A percentile compares a stretch with the other conserved stretches of the same genome.
Evolutionary conservation across 2,329 filamentous ascomycete species (phyloP).

Genomic region (Sporothrix luriei): DNA sequence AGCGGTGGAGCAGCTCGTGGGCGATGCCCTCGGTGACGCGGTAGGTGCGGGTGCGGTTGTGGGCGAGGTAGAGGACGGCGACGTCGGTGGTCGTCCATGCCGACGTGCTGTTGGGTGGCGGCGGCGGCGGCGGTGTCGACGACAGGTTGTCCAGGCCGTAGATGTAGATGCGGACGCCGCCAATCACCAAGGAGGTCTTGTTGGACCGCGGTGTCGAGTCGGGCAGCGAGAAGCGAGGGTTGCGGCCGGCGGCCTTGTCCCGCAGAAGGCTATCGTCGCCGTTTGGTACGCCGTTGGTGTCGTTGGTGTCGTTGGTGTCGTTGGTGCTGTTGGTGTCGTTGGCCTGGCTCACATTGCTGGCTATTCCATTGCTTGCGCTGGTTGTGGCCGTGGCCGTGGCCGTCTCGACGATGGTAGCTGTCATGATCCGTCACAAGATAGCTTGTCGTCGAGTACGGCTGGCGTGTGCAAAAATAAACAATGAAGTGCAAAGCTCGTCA

Average conservation of each 20-base stretch:
- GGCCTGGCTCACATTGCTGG: background rate
- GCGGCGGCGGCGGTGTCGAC: background rate
- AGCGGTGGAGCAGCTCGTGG: conserved; percentile 13
- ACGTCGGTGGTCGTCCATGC: background rate
- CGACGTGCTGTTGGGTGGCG: background rate
- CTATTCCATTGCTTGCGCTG: background rate
- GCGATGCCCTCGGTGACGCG: conserved; percentile 20
- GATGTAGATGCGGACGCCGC: conserved; percentile 20
- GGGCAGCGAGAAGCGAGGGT: conserved; percentile 12
- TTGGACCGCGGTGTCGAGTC: conserved; percentile 12
- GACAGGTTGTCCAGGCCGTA: conserved; percentile 13
- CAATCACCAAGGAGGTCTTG: conserved; percentile 23
- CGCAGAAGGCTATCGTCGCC: background rate
- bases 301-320: background rate
- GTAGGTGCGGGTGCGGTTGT: conserved; percentile 24
- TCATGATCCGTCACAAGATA: background rate
- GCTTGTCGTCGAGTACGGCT: background rate
- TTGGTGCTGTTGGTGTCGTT: background rate
- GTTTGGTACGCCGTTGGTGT: background rate
- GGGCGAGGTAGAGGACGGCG: conserved; percentile 20
- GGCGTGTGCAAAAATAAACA: background rate
- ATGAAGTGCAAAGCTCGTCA: background rate
- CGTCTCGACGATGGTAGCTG: background rate
- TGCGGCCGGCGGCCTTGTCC: conserved; percentile 11
- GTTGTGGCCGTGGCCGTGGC: background rate